Evolutionary conservation across 2,329 filamentous ascomycete genomes (phyloP).

Genomic region (Epichloe hybrida): DNA sequence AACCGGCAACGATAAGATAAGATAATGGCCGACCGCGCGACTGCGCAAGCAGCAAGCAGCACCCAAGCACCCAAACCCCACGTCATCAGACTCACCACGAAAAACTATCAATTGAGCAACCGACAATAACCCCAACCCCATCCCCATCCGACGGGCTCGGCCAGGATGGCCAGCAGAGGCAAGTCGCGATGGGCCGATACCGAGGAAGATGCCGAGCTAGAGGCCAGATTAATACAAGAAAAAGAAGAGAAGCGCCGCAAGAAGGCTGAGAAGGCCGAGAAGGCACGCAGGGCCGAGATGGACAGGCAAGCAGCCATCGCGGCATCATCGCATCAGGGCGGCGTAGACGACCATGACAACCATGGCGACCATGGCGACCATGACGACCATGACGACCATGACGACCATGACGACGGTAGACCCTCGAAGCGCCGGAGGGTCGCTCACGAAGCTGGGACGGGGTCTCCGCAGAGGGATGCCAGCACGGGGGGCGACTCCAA

Average conservation of each 20-base stretch:
- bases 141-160: background rate
- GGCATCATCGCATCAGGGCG: background rate
- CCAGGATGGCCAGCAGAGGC: constrained; percentile 42
- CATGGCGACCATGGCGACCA: no score
- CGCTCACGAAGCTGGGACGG: constrained; percentile 29
- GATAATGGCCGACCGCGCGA: background rate
- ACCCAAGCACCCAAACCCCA: no score
- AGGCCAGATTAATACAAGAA: constrained; percentile 60
- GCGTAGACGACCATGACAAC: constrained; percentile 8
- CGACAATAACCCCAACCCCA: background rate
- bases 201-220: constrained; percentile 64
- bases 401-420: constrained; percentile 21
- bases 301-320: background rate
- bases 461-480: background rate
- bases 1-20: background rate
- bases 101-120: no score
- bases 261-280: constrained; percentile 77
- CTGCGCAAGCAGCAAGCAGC: background rate
- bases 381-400: constrained; percentile 13
- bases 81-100: no score
- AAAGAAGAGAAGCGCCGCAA: constrained; percentile 81
- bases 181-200: constrained; percentile 82
- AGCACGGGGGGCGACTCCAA: background rate
- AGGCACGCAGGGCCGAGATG: constrained; percentile 53
- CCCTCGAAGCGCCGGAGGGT: constrained; percentile 51